These are phyloP conservation scores for Acacia melanoxylon DNA, from an alignment of 306 rosid species.

Conservation along the genomic window DNA sequence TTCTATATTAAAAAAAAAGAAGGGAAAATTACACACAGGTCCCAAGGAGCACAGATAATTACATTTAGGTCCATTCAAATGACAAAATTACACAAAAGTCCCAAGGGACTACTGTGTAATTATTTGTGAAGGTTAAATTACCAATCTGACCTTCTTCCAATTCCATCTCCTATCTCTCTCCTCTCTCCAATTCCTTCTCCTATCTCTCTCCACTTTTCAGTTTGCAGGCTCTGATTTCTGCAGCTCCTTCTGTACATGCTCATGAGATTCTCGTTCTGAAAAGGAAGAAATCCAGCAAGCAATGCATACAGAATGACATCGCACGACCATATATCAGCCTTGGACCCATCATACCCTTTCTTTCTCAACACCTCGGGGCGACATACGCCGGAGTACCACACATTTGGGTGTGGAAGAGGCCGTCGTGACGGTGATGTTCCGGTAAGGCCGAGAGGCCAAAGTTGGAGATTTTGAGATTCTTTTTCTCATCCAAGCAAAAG, in stretches of 20 bases:
- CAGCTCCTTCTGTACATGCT: slow-evolving; percentile 60
- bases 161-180: too few species aligned
- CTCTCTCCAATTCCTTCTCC: too few species aligned
- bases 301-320: slow-evolving; percentile 59
- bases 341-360: slow-evolving; percentile 66
- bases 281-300: slow-evolving; percentile 73
- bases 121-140: too few species aligned
- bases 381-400: slow-evolving; percentile 80
- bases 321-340: slow-evolving; percentile 71
- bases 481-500: slow-evolving; percentile 62
- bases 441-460: slow-evolving; percentile 71
- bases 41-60: too few species aligned
- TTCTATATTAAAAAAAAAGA: too few species aligned
- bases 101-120: too few species aligned
- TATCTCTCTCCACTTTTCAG: too few species aligned
- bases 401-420: slow-evolving; percentile 67
- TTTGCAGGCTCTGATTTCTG: too few species aligned
- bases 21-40: too few species aligned
- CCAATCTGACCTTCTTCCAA: too few species aligned
- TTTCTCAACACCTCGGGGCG: slow-evolving; percentile 58
- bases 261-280: slow-evolving; percentile 65
- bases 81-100: too few species aligned
- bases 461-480: slow-evolving; percentile 60
- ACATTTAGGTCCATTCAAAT: too few species aligned
- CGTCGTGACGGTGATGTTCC: slow-evolving; percentile 59